phyloP scores from a whole-genome alignment of 2,329 filamentous ascomycete genomes.

The Cryoendolithus antarcticus region DNA sequence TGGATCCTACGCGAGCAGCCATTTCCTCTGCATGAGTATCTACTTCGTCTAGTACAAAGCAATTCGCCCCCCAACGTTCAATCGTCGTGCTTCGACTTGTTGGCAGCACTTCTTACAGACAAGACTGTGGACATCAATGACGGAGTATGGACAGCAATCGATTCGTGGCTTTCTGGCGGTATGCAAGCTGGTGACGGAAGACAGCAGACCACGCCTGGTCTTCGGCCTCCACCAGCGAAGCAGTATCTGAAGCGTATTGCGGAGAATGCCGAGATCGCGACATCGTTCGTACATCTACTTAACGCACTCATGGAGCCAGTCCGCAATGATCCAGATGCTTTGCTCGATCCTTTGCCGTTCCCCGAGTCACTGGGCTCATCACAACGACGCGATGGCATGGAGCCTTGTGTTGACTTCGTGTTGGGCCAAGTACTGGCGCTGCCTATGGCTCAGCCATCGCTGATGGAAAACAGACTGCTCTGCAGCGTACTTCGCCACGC shows the following conservation, averaged over 20 bases:
- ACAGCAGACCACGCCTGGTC: conserved; percentile 7
- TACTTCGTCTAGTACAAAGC: conserved; percentile 69
- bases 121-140: conserved; percentile 58
- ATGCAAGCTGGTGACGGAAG: conserved; percentile 5
- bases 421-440: conserved; percentile 44
- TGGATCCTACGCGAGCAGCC: conserved; percentile 59
- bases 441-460: conserved; percentile 48
- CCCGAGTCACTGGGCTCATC: conserved; percentile 70
- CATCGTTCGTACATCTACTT: conserved; percentile 70
- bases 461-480: conserved; percentile 45
- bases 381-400: conserved; percentile 73
- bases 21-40: conserved; percentile 58
- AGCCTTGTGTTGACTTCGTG: conserved; percentile 85
- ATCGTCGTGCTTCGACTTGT: conserved; percentile 69
- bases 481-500: conserved; percentile 53
- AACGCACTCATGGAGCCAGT: conserved; percentile 58
- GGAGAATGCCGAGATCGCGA: conserved; percentile 32
- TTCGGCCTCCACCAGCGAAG: conserved; percentile 11
- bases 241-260: conserved; percentile 20
- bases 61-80: conserved; percentile 36
- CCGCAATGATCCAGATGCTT: conserved; percentile 47
- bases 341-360: conserved; percentile 64
- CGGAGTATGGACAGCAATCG: conserved; percentile 67
- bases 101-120: conserved; percentile 62
- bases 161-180: conserved; percentile 52